Percentiles rank a stretch among this genome's conserved stretches.
These are phyloP conservation scores for Xylaria polymorpha DNA, from an alignment of 2,329 filamentous ascomycete genomes.

Conservation along the genomic window DNA sequence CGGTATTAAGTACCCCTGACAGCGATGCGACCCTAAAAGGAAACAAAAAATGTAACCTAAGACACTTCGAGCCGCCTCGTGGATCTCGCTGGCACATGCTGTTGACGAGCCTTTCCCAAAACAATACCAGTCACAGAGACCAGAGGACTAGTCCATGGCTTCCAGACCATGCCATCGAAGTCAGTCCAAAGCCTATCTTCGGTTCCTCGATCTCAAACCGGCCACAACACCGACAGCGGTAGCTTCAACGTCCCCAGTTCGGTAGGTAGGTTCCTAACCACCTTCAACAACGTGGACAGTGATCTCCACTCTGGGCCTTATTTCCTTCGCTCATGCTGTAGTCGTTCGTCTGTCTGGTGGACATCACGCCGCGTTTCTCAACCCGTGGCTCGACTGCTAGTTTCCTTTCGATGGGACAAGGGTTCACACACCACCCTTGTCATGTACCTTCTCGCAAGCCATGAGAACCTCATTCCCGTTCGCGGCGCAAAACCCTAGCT, in stretches of 20 bases:
- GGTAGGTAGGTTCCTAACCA: slow-evolving; percentile 31
- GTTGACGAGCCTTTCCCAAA: not conserved
- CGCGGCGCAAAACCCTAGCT: slow-evolving; percentile 33
- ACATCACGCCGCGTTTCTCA: slow-evolving; percentile 35
- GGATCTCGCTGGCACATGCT: slow-evolving; percentile 28
- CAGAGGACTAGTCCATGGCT: slow-evolving; percentile 16
- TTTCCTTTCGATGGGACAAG: slow-evolving; percentile 36
- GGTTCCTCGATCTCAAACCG: slow-evolving; percentile 15
- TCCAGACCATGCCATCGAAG: slow-evolving; percentile 8
- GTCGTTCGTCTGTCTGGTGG: slow-evolving; percentile 33
- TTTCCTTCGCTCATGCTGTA: slow-evolving; percentile 16
- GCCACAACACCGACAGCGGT: slow-evolving; percentile 33
- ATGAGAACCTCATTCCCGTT: slow-evolving; percentile 44
- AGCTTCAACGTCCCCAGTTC: slow-evolving; percentile 38
- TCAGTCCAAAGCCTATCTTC: not conserved
- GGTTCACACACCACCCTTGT: slow-evolving; percentile 37
- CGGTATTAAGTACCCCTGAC: slow-evolving; percentile 15
- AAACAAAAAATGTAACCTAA: not conserved
- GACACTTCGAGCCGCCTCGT: slow-evolving; percentile 23
- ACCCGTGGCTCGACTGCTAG: slow-evolving; percentile 28
- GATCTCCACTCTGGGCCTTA: slow-evolving; percentile 11
- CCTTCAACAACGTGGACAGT: slow-evolving; percentile 13
- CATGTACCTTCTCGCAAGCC: slow-evolving; percentile 41
- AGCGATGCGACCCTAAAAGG: not conserved
- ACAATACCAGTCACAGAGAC: slow-evolving; percentile 18